Evolutionary conservation across 192 early-diverging fungal genomes (phyloP), one percentile per base, ranked within the genome.

Genomic region (Kickxella alabastrina): DNA sequence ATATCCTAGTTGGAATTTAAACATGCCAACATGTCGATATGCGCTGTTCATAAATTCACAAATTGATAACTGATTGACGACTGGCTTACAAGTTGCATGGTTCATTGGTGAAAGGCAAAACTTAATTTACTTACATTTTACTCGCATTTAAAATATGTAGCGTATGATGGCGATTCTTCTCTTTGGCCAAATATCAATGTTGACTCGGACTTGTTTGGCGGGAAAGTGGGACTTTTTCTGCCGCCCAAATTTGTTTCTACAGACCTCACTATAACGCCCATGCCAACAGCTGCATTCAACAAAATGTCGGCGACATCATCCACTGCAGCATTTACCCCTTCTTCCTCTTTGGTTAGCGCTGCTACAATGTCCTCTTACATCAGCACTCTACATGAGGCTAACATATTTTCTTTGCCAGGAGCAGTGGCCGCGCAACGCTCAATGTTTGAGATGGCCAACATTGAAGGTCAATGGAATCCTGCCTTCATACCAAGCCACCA

Each of bases 401-500:
- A 36, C 29, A 18, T 10, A 19, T 46, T 19, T n/a, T 22, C 28
- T 15, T 35, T 29, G 38, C 38, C 28, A 7, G 39, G 21, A n/a
- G 17, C 39, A 14, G 56, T 40, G 31, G 39, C 56, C 15, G 27
- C 47, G 28, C 46, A 62, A 23, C 57, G 23, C 19, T 28, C 70
- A 27, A 18, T 53, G 43, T 56, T 62, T 54, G 48, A 19, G 13
- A 46, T 57, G 54, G 59, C 63, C 23, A 34, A 32, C 45, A 47
- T 46, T 31, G 49, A 54, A 36, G 43, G 37, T 32, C 54, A 43
- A 38, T 65, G 52, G 62, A 57, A 52, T 40, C 63, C 49, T 43
- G 58, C 58, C 42, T 41, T 57, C 52, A 41, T 50, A 73, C 62
- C 70, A 73, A 73, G 70, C 70, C 70, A 43, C 70, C 44, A 56